Percentiles rank a stretch among this genome's conserved stretches.
Evolutionary conservation across 306 rosid genomes (phyloP).

Genomic region (Dalbergia cochinchinensis): DNA sequence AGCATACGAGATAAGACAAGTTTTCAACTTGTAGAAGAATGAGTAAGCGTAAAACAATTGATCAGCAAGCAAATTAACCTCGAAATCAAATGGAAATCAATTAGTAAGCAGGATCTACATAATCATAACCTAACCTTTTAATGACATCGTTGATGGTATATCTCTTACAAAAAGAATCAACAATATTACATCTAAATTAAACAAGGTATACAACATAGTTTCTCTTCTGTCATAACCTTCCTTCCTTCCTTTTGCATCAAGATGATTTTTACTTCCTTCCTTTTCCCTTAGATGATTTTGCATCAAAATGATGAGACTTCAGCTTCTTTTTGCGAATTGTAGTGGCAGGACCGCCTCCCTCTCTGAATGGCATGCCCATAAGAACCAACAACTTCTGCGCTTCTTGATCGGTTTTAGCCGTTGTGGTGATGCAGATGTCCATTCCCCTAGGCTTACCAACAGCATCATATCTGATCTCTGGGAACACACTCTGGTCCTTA

Average conservation of each 20-base stretch:
- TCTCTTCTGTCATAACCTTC: constrained; percentile 16
- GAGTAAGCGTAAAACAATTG: background rate
- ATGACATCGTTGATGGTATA: constrained; percentile 34
- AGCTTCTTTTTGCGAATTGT: constrained; percentile 79
- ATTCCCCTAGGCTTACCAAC: constrained; percentile 89
- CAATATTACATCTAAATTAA: constrained; percentile 37
- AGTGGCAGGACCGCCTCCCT: constrained; percentile 59
- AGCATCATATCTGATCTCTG: constrained; percentile 73
- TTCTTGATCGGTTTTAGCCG: constrained; percentile 87
- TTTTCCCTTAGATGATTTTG: constrained; percentile 76
- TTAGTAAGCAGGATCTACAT: constrained; percentile 28
- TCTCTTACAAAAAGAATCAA: constrained; percentile 48
- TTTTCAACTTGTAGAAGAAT: background rate
- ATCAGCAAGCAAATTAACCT: background rate
- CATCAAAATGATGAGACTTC: constrained; percentile 86
- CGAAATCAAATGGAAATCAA: constrained; percentile 5
- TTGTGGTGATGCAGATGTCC: constrained; percentile 85
- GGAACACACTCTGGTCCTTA: constrained; percentile 87
- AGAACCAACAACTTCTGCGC: constrained; percentile 75
- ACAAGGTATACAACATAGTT: constrained; percentile 33
- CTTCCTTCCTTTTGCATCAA: constrained; percentile 61
- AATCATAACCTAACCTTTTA: constrained; percentile 30
- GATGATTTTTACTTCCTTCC: constrained; percentile 68
- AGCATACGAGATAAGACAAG: background rate
- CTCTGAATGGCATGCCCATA: constrained; percentile 98